Percentiles rank a stretch among this genome's conserved stretches.
These are phyloP conservation scores for Trebouxia sp. DNA, from an alignment of 139 green algal species.

Conservation along the genomic window DNA sequence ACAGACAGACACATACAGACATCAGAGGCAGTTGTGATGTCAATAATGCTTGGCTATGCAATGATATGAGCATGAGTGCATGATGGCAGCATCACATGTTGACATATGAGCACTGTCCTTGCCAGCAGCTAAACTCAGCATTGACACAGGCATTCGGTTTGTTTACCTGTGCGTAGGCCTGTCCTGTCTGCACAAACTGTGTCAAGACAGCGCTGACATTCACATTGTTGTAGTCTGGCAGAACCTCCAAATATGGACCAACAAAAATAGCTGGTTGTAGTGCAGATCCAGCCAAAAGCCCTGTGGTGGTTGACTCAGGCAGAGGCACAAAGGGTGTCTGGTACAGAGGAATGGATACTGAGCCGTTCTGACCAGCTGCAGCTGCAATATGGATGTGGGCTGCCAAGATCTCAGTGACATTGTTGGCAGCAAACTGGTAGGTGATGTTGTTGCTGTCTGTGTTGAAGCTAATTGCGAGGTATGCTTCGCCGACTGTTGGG, in stretches of 20 bases:
- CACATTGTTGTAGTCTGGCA: not conserved
- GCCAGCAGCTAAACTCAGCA: too few relatives aligned
- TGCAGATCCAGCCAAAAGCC: not conserved
- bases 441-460: constrained; percentile 23
- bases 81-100: too few relatives aligned
- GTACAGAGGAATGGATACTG: constrained; percentile 9
- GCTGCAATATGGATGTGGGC: not conserved
- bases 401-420: not conserved
- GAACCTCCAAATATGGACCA: not conserved
- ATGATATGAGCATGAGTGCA: too few relatives aligned
- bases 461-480: constrained; percentile 7
- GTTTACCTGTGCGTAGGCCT: constrained; percentile 14
- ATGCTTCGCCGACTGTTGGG: not conserved
- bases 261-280: not conserved
- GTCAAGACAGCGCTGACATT: not conserved
- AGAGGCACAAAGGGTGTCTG: not conserved
- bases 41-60: too few relatives aligned
- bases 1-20: too few relatives aligned
- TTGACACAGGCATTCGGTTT: too few relatives aligned
- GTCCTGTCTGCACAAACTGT: constrained; percentile 11
- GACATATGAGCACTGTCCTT: too few relatives aligned
- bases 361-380: not conserved
- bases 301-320: not conserved
- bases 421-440: not conserved
- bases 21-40: too few relatives aligned